These are phyloP conservation scores for Actinomucor elegans DNA, from an alignment of 371 early-diverging fungal genomes.

Conservation along the genomic window DNA sequence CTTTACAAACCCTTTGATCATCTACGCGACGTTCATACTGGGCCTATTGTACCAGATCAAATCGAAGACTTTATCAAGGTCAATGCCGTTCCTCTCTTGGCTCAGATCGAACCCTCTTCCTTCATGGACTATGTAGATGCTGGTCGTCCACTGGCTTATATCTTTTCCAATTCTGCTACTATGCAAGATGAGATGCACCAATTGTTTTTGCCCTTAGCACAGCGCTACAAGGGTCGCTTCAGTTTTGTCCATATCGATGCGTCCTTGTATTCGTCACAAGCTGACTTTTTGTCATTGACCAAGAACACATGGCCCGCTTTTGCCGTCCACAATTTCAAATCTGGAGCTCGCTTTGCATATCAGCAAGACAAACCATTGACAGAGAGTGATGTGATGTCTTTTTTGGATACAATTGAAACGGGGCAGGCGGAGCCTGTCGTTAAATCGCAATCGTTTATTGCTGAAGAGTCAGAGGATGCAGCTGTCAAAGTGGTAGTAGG, in stretches of 20 bases:
- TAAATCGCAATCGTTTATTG: conserved; percentile 75
- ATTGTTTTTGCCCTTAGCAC: conserved; percentile 64
- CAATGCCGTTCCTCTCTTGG: conserved; percentile 77
- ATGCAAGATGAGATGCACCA: conserved; percentile 47
- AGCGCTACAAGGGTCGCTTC: conserved; percentile 72
- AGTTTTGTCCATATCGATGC: conserved; percentile 84
- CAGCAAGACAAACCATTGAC: conserved; percentile 59
- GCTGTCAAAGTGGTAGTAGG: conserved; percentile 80
- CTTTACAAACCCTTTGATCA: conserved; percentile 66
- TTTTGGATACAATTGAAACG: conserved; percentile 26
- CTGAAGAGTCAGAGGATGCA: conserved; percentile 61
- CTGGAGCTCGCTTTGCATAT: conserved; percentile 71
- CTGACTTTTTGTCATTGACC: conserved; percentile 67
- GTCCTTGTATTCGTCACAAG: conserved; percentile 72
- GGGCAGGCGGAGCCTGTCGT: conserved; percentile 67
- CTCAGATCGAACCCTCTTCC: conserved; percentile 77
- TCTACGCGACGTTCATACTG: conserved; percentile 63
- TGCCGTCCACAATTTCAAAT: conserved; percentile 70
- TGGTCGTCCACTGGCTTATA: conserved; percentile 80
- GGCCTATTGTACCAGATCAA: conserved; percentile 31
- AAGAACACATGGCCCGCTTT: conserved; percentile 84
- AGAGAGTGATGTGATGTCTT: background rate
- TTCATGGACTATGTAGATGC: conserved; percentile 74
- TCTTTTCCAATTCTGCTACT: conserved; percentile 69
- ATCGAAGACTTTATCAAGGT: conserved; percentile 56